Evolutionary conservation across 768 basidiomycete species (phyloP).

Genomic region (Auricularia cornea): DNA sequence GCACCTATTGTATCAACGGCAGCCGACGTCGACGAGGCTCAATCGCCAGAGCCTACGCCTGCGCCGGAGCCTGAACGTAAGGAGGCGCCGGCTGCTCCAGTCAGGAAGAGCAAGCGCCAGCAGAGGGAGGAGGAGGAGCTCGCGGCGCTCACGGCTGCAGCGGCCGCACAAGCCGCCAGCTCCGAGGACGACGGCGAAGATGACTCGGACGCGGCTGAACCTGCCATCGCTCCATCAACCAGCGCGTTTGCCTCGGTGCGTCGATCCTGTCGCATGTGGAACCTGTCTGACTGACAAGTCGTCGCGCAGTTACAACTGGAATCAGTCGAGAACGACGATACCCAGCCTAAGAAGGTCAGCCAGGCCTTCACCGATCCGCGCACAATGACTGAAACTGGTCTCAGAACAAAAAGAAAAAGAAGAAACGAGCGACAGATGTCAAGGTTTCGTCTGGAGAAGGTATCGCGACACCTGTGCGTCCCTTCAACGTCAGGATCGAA

Average conservation of each 20-base stretch:
- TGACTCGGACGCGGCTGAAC: conserved; percentile 8
- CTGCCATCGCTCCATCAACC: neutral
- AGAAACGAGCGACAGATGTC: conserved; percentile 14
- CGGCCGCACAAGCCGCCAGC: neutral
- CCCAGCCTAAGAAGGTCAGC: conserved; percentile 15
- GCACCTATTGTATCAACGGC: neutral
- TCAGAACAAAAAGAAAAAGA: conserved; percentile 35
- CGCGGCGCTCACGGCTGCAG: conserved; percentile 29
- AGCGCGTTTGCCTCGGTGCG: conserved; percentile 18
- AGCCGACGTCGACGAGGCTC: too few species aligned
- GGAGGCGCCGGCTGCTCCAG: neutral
- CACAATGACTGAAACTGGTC: conserved; percentile 9
- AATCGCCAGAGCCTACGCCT: neutral
- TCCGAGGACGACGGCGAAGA: conserved; percentile 5
- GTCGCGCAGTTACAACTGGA: neutral
- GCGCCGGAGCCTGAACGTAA: neutral
- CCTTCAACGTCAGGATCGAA: too few species aligned
- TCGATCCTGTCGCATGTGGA: neutral
- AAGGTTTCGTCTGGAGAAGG: neutral
- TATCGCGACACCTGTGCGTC: too few species aligned
- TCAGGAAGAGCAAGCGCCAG: conserved; percentile 64
- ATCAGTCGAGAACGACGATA: neutral
- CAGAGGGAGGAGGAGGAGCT: conserved; percentile 81
- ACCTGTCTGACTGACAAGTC: neutral
- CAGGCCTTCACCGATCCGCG: conserved; percentile 14